These are phyloP conservation scores for Avicennia marina DNA, from an alignment of 257 asterid species.

Conservation along the genomic window DNA sequence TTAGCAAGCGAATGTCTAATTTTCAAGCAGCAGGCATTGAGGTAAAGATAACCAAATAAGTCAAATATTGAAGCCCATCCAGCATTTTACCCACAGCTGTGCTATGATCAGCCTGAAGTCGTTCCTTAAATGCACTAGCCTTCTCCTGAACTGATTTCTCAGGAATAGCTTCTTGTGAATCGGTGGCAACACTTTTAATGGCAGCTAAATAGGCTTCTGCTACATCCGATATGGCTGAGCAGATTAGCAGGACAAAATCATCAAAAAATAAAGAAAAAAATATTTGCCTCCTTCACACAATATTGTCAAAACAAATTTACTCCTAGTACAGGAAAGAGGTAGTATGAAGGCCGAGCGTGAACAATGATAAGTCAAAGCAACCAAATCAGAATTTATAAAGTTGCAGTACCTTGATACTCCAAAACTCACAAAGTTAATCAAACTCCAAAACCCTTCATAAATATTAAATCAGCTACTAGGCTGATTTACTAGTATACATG, in stretches of 20 bases:
- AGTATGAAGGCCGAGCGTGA: no score
- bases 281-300: not conserved
- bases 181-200: constrained; percentile 44
- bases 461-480: no score
- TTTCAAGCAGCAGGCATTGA: constrained; percentile 70
- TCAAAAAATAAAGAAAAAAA: not conserved
- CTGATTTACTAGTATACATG: no score
- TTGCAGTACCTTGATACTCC: no score
- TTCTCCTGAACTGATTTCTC: constrained; percentile 65
- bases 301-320: no score
- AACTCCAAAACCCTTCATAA: no score
- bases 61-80: constrained; percentile 76
- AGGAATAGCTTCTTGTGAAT: constrained; percentile 36
- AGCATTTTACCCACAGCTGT: constrained; percentile 70
- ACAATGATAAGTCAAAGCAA: no score
- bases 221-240: constrained; percentile 83
- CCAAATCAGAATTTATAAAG: no score
- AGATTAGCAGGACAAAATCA: not conserved
- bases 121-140: constrained; percentile 45
- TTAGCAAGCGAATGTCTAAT: constrained; percentile 2
- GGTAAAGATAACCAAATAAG: constrained; percentile 61
- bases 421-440: no score
- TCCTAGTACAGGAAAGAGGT: no score
- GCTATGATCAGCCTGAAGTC: constrained; percentile 60
- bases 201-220: constrained; percentile 77